These are phyloP conservation scores for Auricularia cornea DNA, from an alignment of 768 basidiomycete genomes.

Conservation along the genomic window DNA sequence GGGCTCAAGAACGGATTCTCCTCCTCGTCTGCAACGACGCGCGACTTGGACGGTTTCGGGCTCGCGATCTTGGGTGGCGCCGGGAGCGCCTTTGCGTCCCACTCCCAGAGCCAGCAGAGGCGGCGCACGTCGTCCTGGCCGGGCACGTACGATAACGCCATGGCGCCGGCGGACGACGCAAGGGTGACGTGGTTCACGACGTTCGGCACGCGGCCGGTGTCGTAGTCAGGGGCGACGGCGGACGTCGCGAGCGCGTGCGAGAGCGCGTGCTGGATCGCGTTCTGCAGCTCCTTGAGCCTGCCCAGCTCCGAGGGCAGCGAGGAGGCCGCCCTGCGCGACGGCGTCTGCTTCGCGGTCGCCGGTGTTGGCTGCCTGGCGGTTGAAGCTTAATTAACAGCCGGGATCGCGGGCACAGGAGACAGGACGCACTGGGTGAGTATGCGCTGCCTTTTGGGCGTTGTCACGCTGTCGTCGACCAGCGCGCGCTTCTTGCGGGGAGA, in stretches of 20 bases:
- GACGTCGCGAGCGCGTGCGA: constrained; percentile 81
- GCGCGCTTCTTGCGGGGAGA: constrained; percentile 66
- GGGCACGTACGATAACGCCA: constrained; percentile 57
- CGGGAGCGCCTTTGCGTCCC: constrained; percentile 50
- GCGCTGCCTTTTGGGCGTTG: constrained; percentile 49
- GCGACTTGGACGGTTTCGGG: constrained; percentile 6
- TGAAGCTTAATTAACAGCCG: constrained; percentile 3
- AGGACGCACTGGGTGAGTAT: constrained; percentile 44
- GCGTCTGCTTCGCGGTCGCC: constrained; percentile 32
- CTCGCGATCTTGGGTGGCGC: constrained; percentile 2
- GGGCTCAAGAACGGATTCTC: constrained; percentile 60
- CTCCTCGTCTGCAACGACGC: constrained; percentile 34
- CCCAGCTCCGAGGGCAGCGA: constrained; percentile 49
- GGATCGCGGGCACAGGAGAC: neutral
- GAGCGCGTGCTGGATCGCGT: constrained; percentile 66
- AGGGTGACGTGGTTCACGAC: constrained; percentile 58
- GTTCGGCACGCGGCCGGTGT: constrained; percentile 67
- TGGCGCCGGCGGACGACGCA: constrained; percentile 52
- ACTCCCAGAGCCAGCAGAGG: constrained; percentile 87
- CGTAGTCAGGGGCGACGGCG: constrained; percentile 65
- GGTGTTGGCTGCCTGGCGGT: constrained; percentile 49
- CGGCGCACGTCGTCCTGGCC: constrained; percentile 60
- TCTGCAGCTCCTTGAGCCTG: constrained; percentile 53
- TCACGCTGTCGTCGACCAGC: constrained; percentile 41
- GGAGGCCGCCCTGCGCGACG: constrained; percentile 17